Evolutionary conservation across 108 stramenopile genomes (phyloP), one percentile per base, ranked within the genome.

Genomic region (Mediolabrus comicus): DNA sequence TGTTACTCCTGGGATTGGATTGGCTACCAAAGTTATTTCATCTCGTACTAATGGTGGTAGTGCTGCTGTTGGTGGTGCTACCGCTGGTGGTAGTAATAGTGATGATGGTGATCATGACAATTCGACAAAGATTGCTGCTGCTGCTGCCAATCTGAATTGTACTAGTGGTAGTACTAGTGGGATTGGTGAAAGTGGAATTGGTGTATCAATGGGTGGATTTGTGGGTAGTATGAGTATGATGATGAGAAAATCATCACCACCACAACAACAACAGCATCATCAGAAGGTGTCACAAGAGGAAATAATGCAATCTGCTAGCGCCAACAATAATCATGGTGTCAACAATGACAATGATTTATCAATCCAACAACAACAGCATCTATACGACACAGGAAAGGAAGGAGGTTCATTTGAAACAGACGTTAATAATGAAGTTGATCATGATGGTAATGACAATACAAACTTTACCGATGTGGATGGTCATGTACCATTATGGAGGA

Each of bases 391-490:
- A 36, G 53, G 53, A 36, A 62, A 38, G 27, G 61, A 28, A 35
- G 61, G 49, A 27, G n/a, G n/a, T n/a, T 53, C 52, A 25, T 49
- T 36, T n/a, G 70, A 62, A 55, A 62, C 60, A 22, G 60, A 32
- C 32, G 12, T 39, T 1, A 24, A 61, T 33, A 26, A 22, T n/a
- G n/a, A n/a, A n/a, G n/a, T n/a, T n/a, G n/a, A n/a, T n/a, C n/a
- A n/a, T n/a, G 46, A 49, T 33, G 33, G 7, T 33, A 7, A 33
- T 7, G 33, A 33, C 5, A 31, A 29, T 17, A 65, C 52, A 24
- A 35, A 34, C 54, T 62, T 61, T 71, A 35, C 61, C 3, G 53
- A 71, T 71, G 70, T 52, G 13, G 43, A 69, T 60, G 59, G 59
- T 0, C 26, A 69, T 25, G 41, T 69, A 14, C 46, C 58, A 14